Evolutionary conservation across 2,329 filamentous ascomycete genomes (phyloP), one percentile per base, ranked within the genome.

Genomic region (Neoascochyta sp.): DNA sequence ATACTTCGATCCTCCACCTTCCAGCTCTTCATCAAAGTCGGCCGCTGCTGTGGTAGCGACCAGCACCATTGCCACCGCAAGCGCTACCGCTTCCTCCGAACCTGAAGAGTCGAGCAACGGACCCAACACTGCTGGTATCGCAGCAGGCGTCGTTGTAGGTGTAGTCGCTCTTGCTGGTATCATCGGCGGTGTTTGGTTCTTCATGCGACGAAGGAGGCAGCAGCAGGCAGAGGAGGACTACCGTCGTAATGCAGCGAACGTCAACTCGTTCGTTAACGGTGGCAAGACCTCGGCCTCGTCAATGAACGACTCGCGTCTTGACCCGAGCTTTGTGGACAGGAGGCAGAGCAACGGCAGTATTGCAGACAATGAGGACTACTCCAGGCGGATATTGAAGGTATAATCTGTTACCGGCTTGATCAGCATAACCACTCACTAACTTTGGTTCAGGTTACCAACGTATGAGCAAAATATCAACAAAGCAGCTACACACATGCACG

Each of bases 291-390:
- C 59, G 76, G 81, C 39, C 72, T 79, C 65, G 16, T 86, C 85
- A 7, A 81, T 86, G 67, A 79, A 79, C 9, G 90, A 96, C 59
- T 81, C 85, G 22, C 80, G 90, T 32, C 78, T 95, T 34, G 90
- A 96, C 46, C 87, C 88, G 6, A 81, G 74, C 34, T 77, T 88
- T 44, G 81, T 93, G 75, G 81, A 83, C 36, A 76, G 87, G 57
- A 79, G 89, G 64, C 76, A 90, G 69, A 95, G 90, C 66, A 86
- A 92, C 55, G 90, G 90, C 49, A 95, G 89, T 65, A 95, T 96
- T 63, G 90, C 89, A 29, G 90, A 96, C 63, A 93, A 95, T 66
- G 81, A 94, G 66, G 90, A 96, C 64, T 96, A 95, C 69, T 95
- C 90, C 42, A 80, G 90, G 68, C 84, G 86, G 68, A 95, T 96